Conservation (phyloP, 495 filamentous ascomycete species). For the Xylona heveae region DNA sequence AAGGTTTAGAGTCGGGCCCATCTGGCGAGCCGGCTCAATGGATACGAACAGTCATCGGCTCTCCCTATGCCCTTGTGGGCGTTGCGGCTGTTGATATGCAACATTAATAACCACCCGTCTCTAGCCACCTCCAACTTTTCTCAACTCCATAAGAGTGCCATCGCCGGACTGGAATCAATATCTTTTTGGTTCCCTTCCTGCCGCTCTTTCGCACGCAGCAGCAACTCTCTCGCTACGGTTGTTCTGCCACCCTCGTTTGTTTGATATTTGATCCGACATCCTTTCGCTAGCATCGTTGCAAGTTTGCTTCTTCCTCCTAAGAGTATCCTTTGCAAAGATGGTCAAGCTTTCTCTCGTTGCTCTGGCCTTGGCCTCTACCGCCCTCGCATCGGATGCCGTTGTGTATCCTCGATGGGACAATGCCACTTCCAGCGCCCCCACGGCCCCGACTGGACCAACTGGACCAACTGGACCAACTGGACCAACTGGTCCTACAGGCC, state of each 20-base stretch:
- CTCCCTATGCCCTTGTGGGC: too few species aligned
- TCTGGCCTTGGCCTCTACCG: constrained; percentile 11
- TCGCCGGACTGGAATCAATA: too few species aligned
- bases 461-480: too few species aligned
- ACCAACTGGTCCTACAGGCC: too few species aligned
- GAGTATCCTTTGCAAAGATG: constrained; percentile 1
- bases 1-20: too few species aligned
- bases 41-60: too few species aligned
- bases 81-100: too few species aligned
- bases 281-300: constrained; percentile 5
- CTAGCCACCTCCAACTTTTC: constrained; percentile 3
- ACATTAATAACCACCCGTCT: too few species aligned
- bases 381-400: constrained; percentile 1
- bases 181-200: constrained; percentile 10
- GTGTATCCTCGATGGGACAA: background rate
- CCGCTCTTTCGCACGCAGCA: constrained; percentile 7
- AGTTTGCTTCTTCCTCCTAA: constrained; percentile 2
- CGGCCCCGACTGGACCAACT: too few species aligned
- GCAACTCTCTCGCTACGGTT: constrained; percentile 15
- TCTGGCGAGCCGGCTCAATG: too few species aligned
- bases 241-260: constrained; percentile 11
- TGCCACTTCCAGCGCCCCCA: constrained; percentile 2
- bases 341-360: constrained; percentile 11
- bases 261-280: constrained; percentile 4
- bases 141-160: constrained; percentile 4